Conservation (phyloP, 768 basidiomycete species). For the Tylopilus sp. region DNA sequence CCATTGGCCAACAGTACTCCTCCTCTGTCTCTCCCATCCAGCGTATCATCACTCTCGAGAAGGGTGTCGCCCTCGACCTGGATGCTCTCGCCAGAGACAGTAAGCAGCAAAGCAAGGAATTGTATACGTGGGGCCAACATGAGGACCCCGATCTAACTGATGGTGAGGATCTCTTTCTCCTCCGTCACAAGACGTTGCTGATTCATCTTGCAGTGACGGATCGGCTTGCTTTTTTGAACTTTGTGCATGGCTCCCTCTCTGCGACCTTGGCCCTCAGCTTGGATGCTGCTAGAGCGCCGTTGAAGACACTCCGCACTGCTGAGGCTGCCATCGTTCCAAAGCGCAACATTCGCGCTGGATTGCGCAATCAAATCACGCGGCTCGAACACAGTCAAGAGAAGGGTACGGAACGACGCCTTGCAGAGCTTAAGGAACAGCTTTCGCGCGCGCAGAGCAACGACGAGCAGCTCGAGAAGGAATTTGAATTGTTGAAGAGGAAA, state of each 20-base stretch:
- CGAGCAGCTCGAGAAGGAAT: slow-evolving; percentile 61
- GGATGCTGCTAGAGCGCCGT: slow-evolving; percentile 57
- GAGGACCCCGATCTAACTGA: slow-evolving; percentile 74
- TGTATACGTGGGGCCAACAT: slow-evolving; percentile 80
- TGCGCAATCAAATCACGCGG: slow-evolving; percentile 59
- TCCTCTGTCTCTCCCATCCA: slow-evolving; percentile 66
- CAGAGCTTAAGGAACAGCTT: slow-evolving; percentile 69
- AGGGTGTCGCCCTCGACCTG: slow-evolving; percentile 74
- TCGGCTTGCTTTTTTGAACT: slow-evolving; percentile 79
- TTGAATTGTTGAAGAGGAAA: slow-evolving; percentile 71
- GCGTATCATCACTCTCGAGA: slow-evolving; percentile 74
- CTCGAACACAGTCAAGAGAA: slow-evolving; percentile 66
- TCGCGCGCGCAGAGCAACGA: slow-evolving; percentile 63
- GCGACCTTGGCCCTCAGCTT: slow-evolving; percentile 57
- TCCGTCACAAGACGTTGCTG: not conserved
- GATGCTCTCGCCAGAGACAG: slow-evolving; percentile 63
- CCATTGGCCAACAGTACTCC: slow-evolving; percentile 73
- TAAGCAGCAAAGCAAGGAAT: slow-evolving; percentile 76
- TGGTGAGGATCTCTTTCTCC: slow-evolving; percentile 43
- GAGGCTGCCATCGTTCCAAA: slow-evolving; percentile 60
- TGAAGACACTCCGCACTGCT: slow-evolving; percentile 72
- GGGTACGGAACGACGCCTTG: slow-evolving; percentile 62
- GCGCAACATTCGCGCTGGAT: slow-evolving; percentile 53
- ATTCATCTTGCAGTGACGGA: slow-evolving; percentile 60
- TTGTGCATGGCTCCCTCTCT: slow-evolving; percentile 67